phyloP scores from a whole-genome alignment of 1,284 basidiomycete species.

The Coriolopsis trogii region DNA sequence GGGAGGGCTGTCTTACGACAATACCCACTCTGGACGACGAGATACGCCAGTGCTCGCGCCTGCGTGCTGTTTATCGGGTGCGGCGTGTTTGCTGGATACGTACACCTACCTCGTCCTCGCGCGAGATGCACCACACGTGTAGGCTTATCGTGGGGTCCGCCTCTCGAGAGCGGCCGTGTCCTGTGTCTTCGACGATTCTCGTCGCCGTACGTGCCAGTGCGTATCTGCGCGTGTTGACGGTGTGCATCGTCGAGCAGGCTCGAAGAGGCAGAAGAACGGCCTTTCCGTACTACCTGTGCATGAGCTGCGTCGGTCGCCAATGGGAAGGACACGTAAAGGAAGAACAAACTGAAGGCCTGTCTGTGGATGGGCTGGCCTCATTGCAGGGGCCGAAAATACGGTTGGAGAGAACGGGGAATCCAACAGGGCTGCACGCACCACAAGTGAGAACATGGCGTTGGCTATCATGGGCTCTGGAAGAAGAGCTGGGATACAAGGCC shows the following conservation, averaged over 20 bases:
- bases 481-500: no score
- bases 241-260: background rate
- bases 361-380: no score
- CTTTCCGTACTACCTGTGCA: background rate
- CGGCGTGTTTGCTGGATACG: background rate
- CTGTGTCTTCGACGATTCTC: background rate
- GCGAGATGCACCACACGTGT: slow-evolving; percentile 18
- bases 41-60: no score
- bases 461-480: no score
- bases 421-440: background rate
- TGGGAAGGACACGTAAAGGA: slow-evolving; percentile 19
- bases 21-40: no score
- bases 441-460: no score
- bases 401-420: background rate
- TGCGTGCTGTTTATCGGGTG: background rate
- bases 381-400: background rate
- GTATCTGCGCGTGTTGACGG: slow-evolving; percentile 1
- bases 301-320: slow-evolving; percentile 2
- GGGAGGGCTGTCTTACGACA: no score
- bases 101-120: slow-evolving; percentile 9
- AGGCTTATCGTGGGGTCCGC: slow-evolving; percentile 22
- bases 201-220: no score
- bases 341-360: no score
- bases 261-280: background rate
- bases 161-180: background rate